Conservation (phyloP, 2,329 filamentous ascomycete genomes). For the Beauveria sp. region DNA sequence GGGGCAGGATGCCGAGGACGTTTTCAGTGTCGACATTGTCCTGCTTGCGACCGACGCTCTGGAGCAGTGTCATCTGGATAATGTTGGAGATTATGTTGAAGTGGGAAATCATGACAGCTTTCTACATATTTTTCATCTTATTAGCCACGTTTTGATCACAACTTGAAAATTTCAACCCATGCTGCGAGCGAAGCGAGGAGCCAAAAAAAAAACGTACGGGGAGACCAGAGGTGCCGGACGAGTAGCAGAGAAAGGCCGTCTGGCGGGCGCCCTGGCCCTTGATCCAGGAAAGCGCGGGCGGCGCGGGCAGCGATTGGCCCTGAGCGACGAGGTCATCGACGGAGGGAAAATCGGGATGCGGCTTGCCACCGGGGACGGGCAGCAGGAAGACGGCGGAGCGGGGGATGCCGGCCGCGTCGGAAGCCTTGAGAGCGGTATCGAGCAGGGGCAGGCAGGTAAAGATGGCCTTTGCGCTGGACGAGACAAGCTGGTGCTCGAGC, state of each 20-base stretch:
- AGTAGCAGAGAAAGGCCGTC: constrained; percentile 72
- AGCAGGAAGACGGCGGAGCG: constrained; percentile 60
- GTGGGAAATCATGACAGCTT: constrained; percentile 80
- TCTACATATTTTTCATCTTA: constrained; percentile 34
- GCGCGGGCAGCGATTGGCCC: constrained; percentile 45
- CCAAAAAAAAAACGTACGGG: constrained; percentile 42
- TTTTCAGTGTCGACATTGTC: constrained; percentile 34
- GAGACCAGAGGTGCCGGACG: constrained; percentile 70
- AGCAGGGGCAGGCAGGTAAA: constrained; percentile 66
- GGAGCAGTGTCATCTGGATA: constrained; percentile 49
- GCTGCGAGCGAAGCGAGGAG: neutral
- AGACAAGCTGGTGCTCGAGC: constrained; percentile 63
- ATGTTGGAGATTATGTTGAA: constrained; percentile 71
- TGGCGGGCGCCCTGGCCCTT: constrained; percentile 59
- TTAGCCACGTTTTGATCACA: neutral
- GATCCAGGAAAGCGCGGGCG: constrained; percentile 52
- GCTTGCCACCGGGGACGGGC: constrained; percentile 53
- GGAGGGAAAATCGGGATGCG: constrained; percentile 50
- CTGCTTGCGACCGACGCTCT: constrained; percentile 30
- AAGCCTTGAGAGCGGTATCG: constrained; percentile 55
- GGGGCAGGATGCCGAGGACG: constrained; percentile 62
- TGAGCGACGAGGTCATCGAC: constrained; percentile 58
- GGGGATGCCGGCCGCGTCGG: constrained; percentile 55
- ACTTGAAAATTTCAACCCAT: neutral
- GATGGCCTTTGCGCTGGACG: constrained; percentile 60